Base-by-base conservation (phyloP, 371 early-diverging fungal genomes). In the Amoeboradix gromovi region DNA sequence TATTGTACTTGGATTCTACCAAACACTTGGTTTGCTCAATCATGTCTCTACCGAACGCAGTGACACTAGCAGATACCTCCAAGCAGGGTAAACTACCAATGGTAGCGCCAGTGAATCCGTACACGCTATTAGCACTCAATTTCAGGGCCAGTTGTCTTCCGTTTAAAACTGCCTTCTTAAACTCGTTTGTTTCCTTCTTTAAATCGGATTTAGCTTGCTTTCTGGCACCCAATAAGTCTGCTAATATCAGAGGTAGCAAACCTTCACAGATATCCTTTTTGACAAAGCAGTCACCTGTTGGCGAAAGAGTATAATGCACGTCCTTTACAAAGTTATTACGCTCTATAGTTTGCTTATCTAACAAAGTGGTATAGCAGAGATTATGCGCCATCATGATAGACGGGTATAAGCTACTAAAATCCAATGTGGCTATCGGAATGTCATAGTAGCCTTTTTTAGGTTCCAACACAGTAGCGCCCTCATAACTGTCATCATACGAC, bases 321-420 rank as follows among this genome's bases (percentile, higher is more conserved):
- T 85, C 89, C 72, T 83, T 80, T 28, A 82, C 82, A 28, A 95
- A 77, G 28, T 78, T 77, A 66, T 82, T 77, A 69, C 78, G 78
- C 71, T 87, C 83, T 28, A 86, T 82, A 16, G 78, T 75, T 16
- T 79, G 73, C 1, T 76, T 75, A 32, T 76, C 80, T 67, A 98
- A 72, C 31, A 93, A 80, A 0, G 99, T 98, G 0, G 97, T 92
- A 77, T 99, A 99, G 77, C 99, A 99, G 28, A 99, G 79, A 74
- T 99, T 99, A 76, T 98, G 94, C 1, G 95, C 97, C 86, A 98
- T 98, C 93, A 99, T 99, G 74, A 99, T 99, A 12, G 98, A 96
- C 12, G 99, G 99, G 78, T 99, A 99, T 75, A 99, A 83, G 0
- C 98, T 97, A 0, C 88, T 88, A 79, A 99, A 99, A 85, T 99